Percentiles rank a stretch among this genome's conserved stretches.
phyloP scores from a whole-genome alignment of 2,329 filamentous ascomycete species.

The Lithohypha guttulata region DNA sequence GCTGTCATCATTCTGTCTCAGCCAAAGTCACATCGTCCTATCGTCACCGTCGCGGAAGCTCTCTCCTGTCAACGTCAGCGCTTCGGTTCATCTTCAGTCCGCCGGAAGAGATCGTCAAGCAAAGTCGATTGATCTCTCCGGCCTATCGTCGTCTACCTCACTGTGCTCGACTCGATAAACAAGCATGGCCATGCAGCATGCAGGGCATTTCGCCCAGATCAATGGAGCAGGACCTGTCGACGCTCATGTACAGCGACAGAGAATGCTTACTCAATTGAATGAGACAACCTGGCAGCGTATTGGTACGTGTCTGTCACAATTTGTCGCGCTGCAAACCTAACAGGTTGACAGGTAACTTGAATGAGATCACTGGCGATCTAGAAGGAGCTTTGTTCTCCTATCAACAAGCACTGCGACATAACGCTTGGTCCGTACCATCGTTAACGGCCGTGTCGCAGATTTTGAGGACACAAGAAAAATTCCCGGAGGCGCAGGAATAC shows the following conservation, averaged over 20 bases:
- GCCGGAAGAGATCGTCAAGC: too few relatives aligned
- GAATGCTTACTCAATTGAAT: slow-evolving; percentile 68
- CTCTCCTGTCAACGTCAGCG: too few relatives aligned
- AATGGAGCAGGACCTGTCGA: slow-evolving; percentile 42
- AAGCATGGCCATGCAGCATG: slow-evolving; percentile 10
- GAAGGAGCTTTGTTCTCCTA: slow-evolving; percentile 87
- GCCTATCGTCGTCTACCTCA: too few relatives aligned
- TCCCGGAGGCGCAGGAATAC: slow-evolving; percentile 87
- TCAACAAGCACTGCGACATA: slow-evolving; percentile 78
- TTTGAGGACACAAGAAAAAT: slow-evolving; percentile 82
- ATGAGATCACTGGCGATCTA: slow-evolving; percentile 75
- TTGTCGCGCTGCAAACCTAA: slow-evolving; percentile 8
- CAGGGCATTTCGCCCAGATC: slow-evolving; percentile 43
- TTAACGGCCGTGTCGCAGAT: slow-evolving; percentile 94
- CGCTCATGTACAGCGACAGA: slow-evolving; percentile 28
- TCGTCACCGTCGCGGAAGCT: too few relatives aligned
- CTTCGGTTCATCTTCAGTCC: too few relatives aligned
- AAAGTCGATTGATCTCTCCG: too few relatives aligned
- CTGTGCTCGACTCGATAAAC: too few relatives aligned
- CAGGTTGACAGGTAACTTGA: slow-evolving; percentile 56
- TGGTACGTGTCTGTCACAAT: slow-evolving; percentile 47
- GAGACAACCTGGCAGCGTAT: slow-evolving; percentile 88
- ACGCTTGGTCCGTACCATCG: slow-evolving; percentile 75
- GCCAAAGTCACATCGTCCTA: too few relatives aligned
- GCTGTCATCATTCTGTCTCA: neutral